Base-by-base conservation (phyloP, 169 alveolate genomes). In the Eimeria sp. region DNA sequence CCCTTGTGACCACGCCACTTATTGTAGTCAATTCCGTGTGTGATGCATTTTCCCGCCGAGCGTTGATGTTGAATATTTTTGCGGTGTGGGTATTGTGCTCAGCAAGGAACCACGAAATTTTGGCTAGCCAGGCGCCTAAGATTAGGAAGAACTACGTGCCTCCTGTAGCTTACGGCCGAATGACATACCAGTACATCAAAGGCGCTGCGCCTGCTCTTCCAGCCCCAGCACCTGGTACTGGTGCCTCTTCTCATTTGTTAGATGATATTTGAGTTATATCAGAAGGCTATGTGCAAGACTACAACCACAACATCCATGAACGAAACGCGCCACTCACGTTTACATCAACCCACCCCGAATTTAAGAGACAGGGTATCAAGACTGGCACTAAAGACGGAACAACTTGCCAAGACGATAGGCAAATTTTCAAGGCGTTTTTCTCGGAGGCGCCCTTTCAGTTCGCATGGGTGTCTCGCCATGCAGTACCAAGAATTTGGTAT, bases 121-220 rank as follows among this genome's bases (percentile, higher is more conserved):
- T 80, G 67, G 95, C 95, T 2, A 80, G 63, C 70, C 84, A 47
- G 95, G 95, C 89, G 67, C 75, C 89, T 16, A 90, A 90, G 82
- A 57, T 75, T 40, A 90, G 86, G 80, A 90, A 75, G 89, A 73
- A 73, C 72, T 75, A 90, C 86, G 95, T 75, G 82, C 95, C 95
- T 40, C 83, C 89, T 14, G 86, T 61, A 40, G 86, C 95, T 30
- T 90, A 90, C 82, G 95, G 95, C 70, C 95, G 95, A 65, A 90
- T 90, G 95, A 90, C 95, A 5, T 90, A 90, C 78, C 95, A 90
- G 90, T 90, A 90, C 80, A 90, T 90, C 75, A 90, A 90, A 57
- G 95, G 95, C 70, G 78, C 88, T 75, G 78, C 76, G 25, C 73
- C 95, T 16, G 75, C 86, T 0, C 89, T 80, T 14, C 95, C 95